phyloP scores from a whole-genome alignment of 1,284 basidiomycete species.

The Coniferiporia sulphurascens region DNA sequence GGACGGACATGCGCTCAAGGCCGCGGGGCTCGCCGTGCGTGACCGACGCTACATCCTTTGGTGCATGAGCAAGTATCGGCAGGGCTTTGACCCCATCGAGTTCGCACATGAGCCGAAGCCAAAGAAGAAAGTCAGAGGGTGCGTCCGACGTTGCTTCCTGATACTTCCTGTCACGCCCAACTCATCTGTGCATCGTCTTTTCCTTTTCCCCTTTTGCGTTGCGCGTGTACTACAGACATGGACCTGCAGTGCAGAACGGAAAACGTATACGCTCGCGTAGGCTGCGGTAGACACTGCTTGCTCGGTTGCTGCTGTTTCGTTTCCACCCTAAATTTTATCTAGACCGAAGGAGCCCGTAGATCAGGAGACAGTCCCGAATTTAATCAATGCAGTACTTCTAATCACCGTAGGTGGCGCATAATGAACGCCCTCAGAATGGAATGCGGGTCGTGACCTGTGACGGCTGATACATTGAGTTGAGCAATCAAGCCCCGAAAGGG shows the following conservation, averaged over 20 bases:
- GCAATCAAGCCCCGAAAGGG: too few species aligned
- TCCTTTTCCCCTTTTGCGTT: not conserved
- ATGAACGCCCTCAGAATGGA: too few species aligned
- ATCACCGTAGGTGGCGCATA: too few species aligned
- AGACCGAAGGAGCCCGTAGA: too few species aligned
- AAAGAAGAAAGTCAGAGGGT: slow-evolving; percentile 77
- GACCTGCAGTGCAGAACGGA: slow-evolving; percentile 70
- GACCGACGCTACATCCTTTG: slow-evolving; percentile 79
- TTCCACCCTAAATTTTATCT: not conserved
- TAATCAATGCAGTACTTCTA: too few species aligned
- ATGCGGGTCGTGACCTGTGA: too few species aligned
- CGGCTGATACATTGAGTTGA: too few species aligned
- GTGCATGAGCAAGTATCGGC: slow-evolving; percentile 76
- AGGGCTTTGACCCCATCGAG: slow-evolving; percentile 45
- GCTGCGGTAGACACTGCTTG: slow-evolving; percentile 15
- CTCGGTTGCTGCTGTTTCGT: not conserved
- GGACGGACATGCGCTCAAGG: slow-evolving; percentile 53
- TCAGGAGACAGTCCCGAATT: too few species aligned
- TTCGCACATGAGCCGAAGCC: slow-evolving; percentile 62
- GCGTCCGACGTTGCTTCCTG: slow-evolving; percentile 26
- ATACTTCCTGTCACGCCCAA: not conserved
- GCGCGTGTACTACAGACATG: slow-evolving; percentile 35
- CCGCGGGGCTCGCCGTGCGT: slow-evolving; percentile 56
- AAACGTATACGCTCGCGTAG: slow-evolving; percentile 67
- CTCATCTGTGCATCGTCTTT: not conserved